A percentile compares a stretch with the other conserved stretches of the same genome.
Conservation (phyloP, 2,329 filamentous ascomycete genomes). For the Fonsecaea multimorphosa region DNA sequence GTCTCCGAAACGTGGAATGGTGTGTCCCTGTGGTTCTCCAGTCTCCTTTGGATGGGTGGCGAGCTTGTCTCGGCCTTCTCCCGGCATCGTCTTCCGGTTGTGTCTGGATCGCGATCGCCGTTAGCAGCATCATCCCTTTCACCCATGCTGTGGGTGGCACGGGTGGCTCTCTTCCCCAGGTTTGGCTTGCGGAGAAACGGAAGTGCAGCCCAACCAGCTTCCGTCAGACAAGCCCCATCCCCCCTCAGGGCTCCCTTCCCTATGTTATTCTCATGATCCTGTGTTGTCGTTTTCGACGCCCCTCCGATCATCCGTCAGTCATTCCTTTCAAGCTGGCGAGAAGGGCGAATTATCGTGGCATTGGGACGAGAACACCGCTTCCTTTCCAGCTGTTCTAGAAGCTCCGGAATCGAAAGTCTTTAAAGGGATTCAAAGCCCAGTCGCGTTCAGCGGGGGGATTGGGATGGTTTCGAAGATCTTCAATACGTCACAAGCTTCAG, state of each 20-base stretch:
- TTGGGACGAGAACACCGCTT: conserved; percentile 15
- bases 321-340: conserved; percentile 17
- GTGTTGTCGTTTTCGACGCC: not conserved
- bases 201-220: conserved; percentile 20
- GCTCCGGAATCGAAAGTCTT: not conserved
- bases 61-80: not conserved
- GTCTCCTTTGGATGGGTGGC: not conserved
- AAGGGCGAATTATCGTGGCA: conserved; percentile 15
- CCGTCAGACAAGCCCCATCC: not conserved
- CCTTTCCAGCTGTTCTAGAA: conserved; percentile 15
- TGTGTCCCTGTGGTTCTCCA: not conserved
- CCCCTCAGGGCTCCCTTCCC: not conserved
- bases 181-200: conserved; percentile 32
- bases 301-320: conserved; percentile 29
- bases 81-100: not conserved
- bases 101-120: not conserved
- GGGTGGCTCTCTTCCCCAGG: conserved; percentile 17
- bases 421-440: conserved; percentile 3
- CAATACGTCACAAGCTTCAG: conserved; percentile 18
- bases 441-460: not conserved
- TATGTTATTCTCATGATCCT: not conserved
- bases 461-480: not conserved
- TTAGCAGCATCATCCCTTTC: conserved; percentile 12
- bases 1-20: not conserved
- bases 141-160: conserved; percentile 1